Conservation (phyloP, 495 filamentous ascomycete species). For the Penicillium canescens region DNA sequence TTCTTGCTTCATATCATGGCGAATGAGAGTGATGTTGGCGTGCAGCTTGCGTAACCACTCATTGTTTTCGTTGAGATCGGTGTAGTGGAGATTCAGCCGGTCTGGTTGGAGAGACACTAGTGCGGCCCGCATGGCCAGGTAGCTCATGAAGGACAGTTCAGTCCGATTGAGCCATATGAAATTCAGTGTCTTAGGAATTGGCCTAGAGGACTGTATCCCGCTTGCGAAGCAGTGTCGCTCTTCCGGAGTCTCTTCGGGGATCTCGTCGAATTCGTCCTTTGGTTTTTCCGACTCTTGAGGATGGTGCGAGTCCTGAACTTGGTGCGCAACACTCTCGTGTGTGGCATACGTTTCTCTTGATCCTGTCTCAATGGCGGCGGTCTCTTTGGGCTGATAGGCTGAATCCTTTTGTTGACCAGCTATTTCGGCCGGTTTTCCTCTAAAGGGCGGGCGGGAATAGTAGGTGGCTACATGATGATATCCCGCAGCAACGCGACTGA, state of each 20-base stretch:
- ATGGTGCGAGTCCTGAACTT: too few species aligned
- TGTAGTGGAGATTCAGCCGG: constrained; percentile 44
- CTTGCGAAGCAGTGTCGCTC: constrained; percentile 7
- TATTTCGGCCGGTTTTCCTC: too few species aligned
- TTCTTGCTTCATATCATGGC: constrained; percentile 36
- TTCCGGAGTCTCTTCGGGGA: neutral
- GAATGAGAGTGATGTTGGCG: constrained; percentile 39
- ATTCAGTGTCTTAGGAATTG: constrained; percentile 50
- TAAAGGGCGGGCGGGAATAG: too few species aligned
- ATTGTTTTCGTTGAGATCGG: constrained; percentile 42
- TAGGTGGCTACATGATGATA: too few species aligned
- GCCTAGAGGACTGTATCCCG: constrained; percentile 9
- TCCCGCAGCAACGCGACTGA: too few species aligned
- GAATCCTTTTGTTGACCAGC: too few species aligned
- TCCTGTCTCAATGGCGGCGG: too few species aligned
- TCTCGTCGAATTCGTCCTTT: too few species aligned
- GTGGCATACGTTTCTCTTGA: too few species aligned
- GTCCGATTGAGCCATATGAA: constrained; percentile 42
- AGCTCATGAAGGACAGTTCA: constrained; percentile 44
- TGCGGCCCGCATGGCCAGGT: constrained; percentile 45
- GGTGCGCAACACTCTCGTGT: too few species aligned
- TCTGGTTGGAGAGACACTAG: constrained; percentile 43
- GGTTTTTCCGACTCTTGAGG: too few species aligned
- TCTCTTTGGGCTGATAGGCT: too few species aligned
- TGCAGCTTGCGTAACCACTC: constrained; percentile 40